Conservation (phyloP, 169 alveolate species). For the Cryptosporidium canis region DNA sequence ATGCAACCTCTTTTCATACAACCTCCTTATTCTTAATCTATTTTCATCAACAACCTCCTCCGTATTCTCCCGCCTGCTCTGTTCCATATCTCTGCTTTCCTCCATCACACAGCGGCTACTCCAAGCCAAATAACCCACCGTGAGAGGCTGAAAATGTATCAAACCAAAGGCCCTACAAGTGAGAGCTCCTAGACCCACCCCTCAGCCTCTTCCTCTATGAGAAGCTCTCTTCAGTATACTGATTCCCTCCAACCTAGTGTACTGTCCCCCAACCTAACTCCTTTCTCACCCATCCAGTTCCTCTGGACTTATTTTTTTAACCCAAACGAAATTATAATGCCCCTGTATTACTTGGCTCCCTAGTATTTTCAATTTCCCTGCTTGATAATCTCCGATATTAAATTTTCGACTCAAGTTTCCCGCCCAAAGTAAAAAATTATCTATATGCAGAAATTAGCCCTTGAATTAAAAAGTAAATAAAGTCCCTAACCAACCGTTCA, state of each 20-base stretch:
- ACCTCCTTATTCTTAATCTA: constrained; percentile 44
- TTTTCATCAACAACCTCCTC: constrained; percentile 14
- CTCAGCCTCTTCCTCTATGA: no score
- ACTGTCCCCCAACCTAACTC: neutral
- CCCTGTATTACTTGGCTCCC: neutral
- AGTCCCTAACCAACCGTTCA: neutral
- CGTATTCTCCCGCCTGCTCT: constrained; percentile 12
- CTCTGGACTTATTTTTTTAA: neutral
- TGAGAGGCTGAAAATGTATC: no score
- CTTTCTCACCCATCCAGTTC: neutral
- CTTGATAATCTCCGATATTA: neutral
- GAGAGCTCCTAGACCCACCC: no score
- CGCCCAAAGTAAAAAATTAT: constrained; percentile 13
- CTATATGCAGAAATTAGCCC: no score
- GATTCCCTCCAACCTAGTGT: neutral
- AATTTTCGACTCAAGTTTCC: neutral
- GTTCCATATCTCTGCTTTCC: neutral
- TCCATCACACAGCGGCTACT: neutral
- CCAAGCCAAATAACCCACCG: neutral
- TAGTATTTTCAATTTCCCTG: neutral
- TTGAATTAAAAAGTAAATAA: neutral
- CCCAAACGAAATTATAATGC: neutral
- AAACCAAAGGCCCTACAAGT: no score
- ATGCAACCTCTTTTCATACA: constrained; percentile 50
- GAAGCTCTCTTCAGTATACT: no score